Evolutionary conservation across 345 rosid species (phyloP).

Genomic region (Aquilaria yunnanensis): DNA sequence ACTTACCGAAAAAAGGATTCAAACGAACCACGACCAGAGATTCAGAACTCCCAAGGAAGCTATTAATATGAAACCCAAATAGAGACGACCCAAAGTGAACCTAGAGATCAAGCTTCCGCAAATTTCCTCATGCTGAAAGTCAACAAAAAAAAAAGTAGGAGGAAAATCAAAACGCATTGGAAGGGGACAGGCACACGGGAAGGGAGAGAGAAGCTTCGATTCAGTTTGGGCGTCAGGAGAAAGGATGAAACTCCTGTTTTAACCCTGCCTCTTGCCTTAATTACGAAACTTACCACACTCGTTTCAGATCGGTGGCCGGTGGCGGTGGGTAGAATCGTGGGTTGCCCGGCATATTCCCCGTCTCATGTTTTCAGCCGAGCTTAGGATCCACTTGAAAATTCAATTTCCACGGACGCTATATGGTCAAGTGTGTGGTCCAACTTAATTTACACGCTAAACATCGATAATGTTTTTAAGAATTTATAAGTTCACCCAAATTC

Average conservation of each 20-base stretch:
- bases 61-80: neutral
- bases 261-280: neutral
- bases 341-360: too few relatives aligned
- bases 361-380: too few relatives aligned
- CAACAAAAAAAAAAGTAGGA: neutral
- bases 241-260: neutral
- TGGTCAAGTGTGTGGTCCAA: too few relatives aligned
- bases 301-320: too few relatives aligned
- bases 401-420: too few relatives aligned
- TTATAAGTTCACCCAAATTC: too few relatives aligned
- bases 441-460: too few relatives aligned
- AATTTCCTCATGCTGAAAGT: constrained; percentile 16
- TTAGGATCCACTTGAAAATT: too few relatives aligned
- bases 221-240: constrained; percentile 3
- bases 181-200: neutral
- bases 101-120: constrained; percentile 9
- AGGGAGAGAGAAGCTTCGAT: constrained; percentile 11
- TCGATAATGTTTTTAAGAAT: too few relatives aligned
- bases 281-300: too few relatives aligned
- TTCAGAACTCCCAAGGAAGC: neutral
- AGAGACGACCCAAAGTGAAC: neutral
- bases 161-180: neutral
- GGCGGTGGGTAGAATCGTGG: too few relatives aligned
- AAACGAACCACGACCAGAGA: neutral
- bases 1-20: constrained; percentile 1